phyloP scores from a whole-genome alignment of 1,284 basidiomycete species.

The Leccinum griseonigrum region DNA sequence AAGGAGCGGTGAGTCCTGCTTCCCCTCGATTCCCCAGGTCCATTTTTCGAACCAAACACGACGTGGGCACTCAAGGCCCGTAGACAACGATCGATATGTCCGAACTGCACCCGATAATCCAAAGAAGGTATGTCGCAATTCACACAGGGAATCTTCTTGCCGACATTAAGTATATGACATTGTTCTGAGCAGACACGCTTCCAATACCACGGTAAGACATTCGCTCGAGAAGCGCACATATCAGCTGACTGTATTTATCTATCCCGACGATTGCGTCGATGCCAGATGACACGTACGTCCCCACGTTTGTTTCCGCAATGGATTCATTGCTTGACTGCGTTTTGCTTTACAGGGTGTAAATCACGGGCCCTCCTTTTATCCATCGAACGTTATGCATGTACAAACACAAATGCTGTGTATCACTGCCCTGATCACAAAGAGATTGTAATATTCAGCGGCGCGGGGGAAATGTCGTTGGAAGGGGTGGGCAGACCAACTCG shows the following conservation, averaged over 20 bases:
- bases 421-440: slow-evolving; percentile 9
- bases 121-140: slow-evolving; percentile 62
- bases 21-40: not conserved
- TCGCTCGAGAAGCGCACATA: not conserved
- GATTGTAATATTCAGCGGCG: slow-evolving; percentile 1
- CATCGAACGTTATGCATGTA: slow-evolving; percentile 20
- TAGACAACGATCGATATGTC: slow-evolving; percentile 80
- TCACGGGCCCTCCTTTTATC: slow-evolving; percentile 1
- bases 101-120: slow-evolving; percentile 78
- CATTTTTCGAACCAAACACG: slow-evolving; percentile 10
- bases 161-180: slow-evolving; percentile 13
- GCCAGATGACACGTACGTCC: slow-evolving; percentile 44
- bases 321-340: not conserved
- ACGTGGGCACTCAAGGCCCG: slow-evolving; percentile 45
- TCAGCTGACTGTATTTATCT: slow-evolving; percentile 15
- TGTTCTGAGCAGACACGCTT: slow-evolving; percentile 56
- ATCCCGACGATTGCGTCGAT: slow-evolving; percentile 1
- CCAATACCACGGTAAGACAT: slow-evolving; percentile 66
- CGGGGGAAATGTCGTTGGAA: not conserved
- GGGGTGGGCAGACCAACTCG: not conserved
- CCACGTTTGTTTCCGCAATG: not conserved
- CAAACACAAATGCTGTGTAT: slow-evolving; percentile 18
- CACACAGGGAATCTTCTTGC: not conserved
- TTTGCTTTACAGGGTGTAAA: slow-evolving; percentile 22
- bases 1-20: slow-evolving; percentile 62